Evolutionary conservation across 345 rosid species (phyloP).

Genomic region (Clarkia xantiana): DNA sequence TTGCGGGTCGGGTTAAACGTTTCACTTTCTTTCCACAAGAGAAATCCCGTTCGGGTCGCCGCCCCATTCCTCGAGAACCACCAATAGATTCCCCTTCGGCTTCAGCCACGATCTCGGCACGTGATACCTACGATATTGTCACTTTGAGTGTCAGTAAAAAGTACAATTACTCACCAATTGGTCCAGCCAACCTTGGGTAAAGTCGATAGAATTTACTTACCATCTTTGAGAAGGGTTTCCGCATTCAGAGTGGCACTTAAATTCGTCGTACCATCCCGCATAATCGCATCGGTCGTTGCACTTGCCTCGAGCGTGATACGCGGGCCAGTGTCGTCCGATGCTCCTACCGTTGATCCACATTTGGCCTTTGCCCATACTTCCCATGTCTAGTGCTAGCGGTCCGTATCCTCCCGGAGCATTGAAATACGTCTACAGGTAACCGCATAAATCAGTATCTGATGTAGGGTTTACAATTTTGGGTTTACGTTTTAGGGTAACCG

Average conservation of each 20-base stretch:
- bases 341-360: constrained; percentile 79
- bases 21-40: constrained; percentile 35
- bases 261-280: constrained; percentile 34
- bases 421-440: constrained; percentile 41
- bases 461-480: too few species aligned
- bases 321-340: constrained; percentile 87
- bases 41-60: constrained; percentile 70
- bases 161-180: too few species aligned
- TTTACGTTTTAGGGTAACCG: too few species aligned
- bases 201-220: constrained; percentile 21
- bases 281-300: constrained; percentile 55
- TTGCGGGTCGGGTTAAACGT: not conserved
- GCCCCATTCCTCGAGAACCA: constrained; percentile 30
- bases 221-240: constrained; percentile 82
- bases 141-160: not conserved
- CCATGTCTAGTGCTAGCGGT: constrained; percentile 82
- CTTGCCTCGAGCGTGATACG: constrained; percentile 45
- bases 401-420: constrained; percentile 44
- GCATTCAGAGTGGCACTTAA: constrained; percentile 48
- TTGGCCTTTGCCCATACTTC: constrained; percentile 70
- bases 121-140: constrained; percentile 50
- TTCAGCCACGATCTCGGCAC: constrained; percentile 78
- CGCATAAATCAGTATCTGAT: constrained; percentile 1
- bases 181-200: too few species aligned
- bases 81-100: constrained; percentile 46